Conservation (phyloP, 768 basidiomycete species). For the Pleurotus platypus region DNA sequence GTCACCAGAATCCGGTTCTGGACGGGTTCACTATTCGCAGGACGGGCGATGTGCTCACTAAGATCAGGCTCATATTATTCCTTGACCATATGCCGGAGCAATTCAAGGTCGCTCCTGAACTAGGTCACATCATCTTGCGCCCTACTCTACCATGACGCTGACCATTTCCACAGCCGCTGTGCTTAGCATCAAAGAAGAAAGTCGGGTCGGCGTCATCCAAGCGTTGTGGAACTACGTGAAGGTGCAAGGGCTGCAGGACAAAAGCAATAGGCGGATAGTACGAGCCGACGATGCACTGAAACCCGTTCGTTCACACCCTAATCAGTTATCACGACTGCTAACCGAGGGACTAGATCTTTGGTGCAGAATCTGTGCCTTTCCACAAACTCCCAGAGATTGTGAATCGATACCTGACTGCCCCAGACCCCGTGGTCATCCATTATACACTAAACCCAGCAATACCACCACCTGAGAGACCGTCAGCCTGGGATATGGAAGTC, state of each 20-base stretch:
- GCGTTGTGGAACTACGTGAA: slow-evolving; percentile 94
- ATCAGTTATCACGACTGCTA: not conserved
- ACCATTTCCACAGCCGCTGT: slow-evolving; percentile 27
- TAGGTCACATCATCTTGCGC: slow-evolving; percentile 42
- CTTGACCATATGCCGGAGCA: slow-evolving; percentile 86
- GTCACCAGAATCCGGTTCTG: slow-evolving; percentile 53
- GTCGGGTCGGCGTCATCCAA: slow-evolving; percentile 74
- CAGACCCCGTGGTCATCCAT: slow-evolving; percentile 79
- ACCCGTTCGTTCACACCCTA: slow-evolving; percentile 38
- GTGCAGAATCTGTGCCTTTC: slow-evolving; percentile 67
- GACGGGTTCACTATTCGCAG: slow-evolving; percentile 88
- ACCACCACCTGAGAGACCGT: slow-evolving; percentile 64
- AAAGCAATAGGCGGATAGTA: slow-evolving; percentile 69
- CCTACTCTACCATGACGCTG: too few relatives aligned
- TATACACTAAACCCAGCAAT: slow-evolving; percentile 66
- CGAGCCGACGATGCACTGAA: slow-evolving; percentile 66
- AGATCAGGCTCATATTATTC: slow-evolving; percentile 80
- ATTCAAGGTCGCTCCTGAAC: slow-evolving; percentile 73
- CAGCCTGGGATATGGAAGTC: slow-evolving; percentile 85
- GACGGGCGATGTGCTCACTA: slow-evolving; percentile 75
- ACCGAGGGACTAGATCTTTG: slow-evolving; percentile 53
- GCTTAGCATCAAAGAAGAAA: slow-evolving; percentile 82
- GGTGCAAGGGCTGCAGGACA: slow-evolving; percentile 77
- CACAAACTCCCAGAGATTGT: slow-evolving; percentile 81
- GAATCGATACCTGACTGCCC: slow-evolving; percentile 71